These are phyloP conservation scores for Samsoniella hepiali DNA, from an alignment of 2,329 filamentous ascomycete genomes.

Conservation along the genomic window DNA sequence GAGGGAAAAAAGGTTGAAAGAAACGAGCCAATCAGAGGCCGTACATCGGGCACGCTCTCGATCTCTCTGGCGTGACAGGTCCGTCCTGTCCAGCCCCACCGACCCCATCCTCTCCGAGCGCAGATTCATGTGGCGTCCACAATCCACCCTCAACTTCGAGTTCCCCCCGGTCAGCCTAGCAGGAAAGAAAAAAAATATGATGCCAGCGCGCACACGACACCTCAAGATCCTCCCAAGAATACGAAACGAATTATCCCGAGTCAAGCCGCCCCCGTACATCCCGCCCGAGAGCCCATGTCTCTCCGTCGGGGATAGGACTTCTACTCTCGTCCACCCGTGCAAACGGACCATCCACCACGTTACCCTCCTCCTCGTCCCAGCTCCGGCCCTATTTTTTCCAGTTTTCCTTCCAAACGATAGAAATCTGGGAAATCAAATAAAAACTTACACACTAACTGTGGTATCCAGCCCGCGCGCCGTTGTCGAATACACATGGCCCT, in stretches of 20 bases:
- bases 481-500: background rate
- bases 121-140: conserved; percentile 1
- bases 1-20: conserved; percentile 3
- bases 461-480: background rate
- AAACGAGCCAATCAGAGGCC: conserved; percentile 14
- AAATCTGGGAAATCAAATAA: background rate
- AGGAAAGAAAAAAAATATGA: background rate
- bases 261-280: background rate
- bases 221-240: background rate
- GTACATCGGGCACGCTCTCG: conserved; percentile 13
- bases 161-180: background rate
- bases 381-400: background rate
- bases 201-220: background rate
- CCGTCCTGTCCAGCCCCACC: background rate
- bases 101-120: background rate
- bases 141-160: background rate
- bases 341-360: background rate
- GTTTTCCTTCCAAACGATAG: background rate
- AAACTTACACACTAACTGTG: background rate
- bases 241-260: background rate
- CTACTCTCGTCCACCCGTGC: background rate
- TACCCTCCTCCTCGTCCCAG: background rate
- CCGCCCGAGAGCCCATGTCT: background rate
- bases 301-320: background rate
- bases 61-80: conserved; percentile 14